Evolutionary conservation across 2,329 filamentous ascomycete species (phyloP).

Genomic region (Arthrinium phaeospermum): DNA sequence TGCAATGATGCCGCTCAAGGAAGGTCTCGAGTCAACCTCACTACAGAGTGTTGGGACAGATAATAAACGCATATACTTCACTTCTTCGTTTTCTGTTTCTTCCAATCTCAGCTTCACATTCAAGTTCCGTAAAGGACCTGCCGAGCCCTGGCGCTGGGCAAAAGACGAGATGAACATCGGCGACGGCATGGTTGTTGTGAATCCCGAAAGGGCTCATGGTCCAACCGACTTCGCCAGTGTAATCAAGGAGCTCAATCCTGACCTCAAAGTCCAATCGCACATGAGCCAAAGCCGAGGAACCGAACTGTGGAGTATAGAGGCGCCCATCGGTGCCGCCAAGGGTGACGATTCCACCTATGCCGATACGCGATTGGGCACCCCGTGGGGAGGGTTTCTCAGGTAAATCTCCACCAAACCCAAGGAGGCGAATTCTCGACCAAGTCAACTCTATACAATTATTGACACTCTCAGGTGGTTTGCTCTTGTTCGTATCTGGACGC

Average conservation of each 20-base stretch:
- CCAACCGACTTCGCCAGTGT: constrained; percentile 57
- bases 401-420: constrained; percentile 39
- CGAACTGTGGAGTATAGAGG: constrained; percentile 71
- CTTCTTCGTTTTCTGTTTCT: constrained; percentile 52
- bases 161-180: constrained; percentile 66
- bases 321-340: constrained; percentile 60
- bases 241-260: constrained; percentile 62
- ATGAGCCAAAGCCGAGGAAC: constrained; percentile 72
- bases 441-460: background rate
- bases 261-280: constrained; percentile 58
- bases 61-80: constrained; percentile 58
- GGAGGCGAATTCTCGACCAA: background rate
- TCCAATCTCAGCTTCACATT: constrained; percentile 69
- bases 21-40: constrained; percentile 48
- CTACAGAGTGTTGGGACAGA: constrained; percentile 51
- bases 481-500: constrained; percentile 76
- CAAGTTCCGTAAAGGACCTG: constrained; percentile 63
- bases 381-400: constrained; percentile 61
- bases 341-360: constrained; percentile 63
- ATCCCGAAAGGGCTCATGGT: constrained; percentile 37
- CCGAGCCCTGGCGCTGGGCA: constrained; percentile 72
- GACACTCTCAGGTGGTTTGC: constrained; percentile 71
- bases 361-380: constrained; percentile 64
- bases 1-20: constrained; percentile 37
- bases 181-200: constrained; percentile 68